These are phyloP conservation scores for Hymenoscyphus albidus DNA, from an alignment of 2,329 filamentous ascomycete species.

Conservation along the genomic window DNA sequence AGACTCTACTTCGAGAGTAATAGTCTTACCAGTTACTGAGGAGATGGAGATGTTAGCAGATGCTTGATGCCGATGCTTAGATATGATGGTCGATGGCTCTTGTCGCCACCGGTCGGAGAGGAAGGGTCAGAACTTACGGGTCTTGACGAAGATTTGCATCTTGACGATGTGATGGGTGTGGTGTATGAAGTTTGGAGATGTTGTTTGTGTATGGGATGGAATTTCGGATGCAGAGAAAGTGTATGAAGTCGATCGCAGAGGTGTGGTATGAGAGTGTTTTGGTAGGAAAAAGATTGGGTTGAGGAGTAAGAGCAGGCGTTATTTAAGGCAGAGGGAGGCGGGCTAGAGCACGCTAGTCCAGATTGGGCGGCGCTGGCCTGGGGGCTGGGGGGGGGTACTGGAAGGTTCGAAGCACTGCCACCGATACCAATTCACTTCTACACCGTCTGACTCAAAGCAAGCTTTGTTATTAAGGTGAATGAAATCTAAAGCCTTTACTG, in stretches of 20 bases:
- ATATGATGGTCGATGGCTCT: constrained; percentile 46
- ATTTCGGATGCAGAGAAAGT: constrained; percentile 1
- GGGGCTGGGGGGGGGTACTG: too few species aligned
- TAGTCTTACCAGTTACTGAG: constrained; percentile 86
- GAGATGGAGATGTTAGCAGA: constrained; percentile 50
- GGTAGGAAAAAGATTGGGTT: background rate
- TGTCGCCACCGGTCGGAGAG: constrained; percentile 24
- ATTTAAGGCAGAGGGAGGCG: background rate
- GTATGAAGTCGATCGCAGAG: constrained; percentile 5
- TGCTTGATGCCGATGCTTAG: constrained; percentile 58
- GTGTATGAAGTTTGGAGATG: background rate
- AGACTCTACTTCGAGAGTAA: constrained; percentile 99
- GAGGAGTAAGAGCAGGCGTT: background rate
- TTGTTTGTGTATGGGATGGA: constrained; percentile 4
- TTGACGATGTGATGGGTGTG: constrained; percentile 20
- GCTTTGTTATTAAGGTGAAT: background rate
- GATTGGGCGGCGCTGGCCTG: too few species aligned
- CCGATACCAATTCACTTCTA: background rate
- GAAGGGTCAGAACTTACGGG: constrained; percentile 58
- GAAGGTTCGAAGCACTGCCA: too few species aligned
- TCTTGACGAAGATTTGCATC: constrained; percentile 99
- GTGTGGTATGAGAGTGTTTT: background rate
- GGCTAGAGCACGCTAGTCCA: too few species aligned
- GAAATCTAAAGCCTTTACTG: background rate
- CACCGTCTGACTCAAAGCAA: background rate